Conservation (phyloP, 1,284 basidiomycete genomes). For the Boletellus deceptivus region DNA sequence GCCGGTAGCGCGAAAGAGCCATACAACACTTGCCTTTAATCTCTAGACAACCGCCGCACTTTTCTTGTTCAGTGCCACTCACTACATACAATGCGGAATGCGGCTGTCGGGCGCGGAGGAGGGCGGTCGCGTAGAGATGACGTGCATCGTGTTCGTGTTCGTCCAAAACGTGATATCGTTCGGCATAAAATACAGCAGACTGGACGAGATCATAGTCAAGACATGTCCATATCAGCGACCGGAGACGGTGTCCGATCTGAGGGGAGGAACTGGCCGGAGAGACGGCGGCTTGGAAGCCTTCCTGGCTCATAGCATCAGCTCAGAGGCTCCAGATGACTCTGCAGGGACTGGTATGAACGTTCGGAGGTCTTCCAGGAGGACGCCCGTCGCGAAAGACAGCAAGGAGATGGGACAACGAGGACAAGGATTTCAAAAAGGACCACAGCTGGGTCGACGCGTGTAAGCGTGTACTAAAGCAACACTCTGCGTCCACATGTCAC, state of each 20-base stretch:
- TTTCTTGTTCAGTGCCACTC: constrained; percentile 51
- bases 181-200: constrained; percentile 80
- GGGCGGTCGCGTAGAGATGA: constrained; percentile 78
- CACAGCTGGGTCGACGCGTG: constrained; percentile 24
- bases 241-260: constrained; percentile 64
- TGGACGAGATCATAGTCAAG: constrained; percentile 73
- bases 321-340: constrained; percentile 23
- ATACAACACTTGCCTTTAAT: constrained; percentile 79
- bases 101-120: constrained; percentile 71
- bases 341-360: constrained; percentile 17
- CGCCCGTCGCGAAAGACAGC: constrained; percentile 12
- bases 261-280: constrained; percentile 44
- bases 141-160: constrained; percentile 74
- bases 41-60: constrained; percentile 75
- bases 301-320: constrained; percentile 47
- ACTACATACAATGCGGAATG: constrained; percentile 78
- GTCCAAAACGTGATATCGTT: constrained; percentile 71
- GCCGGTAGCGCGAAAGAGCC: constrained; percentile 65
- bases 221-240: constrained; percentile 69
- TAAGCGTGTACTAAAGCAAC: constrained; percentile 22
- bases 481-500: constrained; percentile 20
- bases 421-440: constrained; percentile 25
- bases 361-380: constrained; percentile 7
- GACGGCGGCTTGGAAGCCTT: constrained; percentile 33
- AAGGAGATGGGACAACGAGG: constrained; percentile 8